Base-by-base conservation (phyloP, 1,139 yeast species). In the Sugiyamaella paludigena region DNA sequence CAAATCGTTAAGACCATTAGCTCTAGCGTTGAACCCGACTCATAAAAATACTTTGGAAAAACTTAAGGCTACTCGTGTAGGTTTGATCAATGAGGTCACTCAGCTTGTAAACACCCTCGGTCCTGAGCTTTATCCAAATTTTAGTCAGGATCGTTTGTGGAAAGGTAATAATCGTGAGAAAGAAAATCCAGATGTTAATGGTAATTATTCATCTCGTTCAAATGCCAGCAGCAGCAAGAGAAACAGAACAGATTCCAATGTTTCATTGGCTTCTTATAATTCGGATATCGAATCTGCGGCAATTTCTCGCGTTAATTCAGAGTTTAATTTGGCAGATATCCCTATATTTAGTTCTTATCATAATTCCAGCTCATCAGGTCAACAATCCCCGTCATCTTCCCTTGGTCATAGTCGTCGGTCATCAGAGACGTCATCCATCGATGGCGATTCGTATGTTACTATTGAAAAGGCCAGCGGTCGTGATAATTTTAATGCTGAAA, bases 1-100 rank as follows among this genome's bases (percentile, higher is more conserved):
- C 67, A 88, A 89, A 64, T 83, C 95, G 5, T 71, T 91, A 53
- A 76, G 89, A 55, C 97, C 98, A 0, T 71, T 91, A 44, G 84
- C 88, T 63, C 70, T 89, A 38, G 84, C 95, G 1, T 69, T 91
- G 36, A 64, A 65, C 31, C 76, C 76, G 1, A 51, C 56, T 32
- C 64, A 66, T 43, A 79, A 81, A 12, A 75, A 70, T 63, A 76
- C 75, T 60, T 74, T 88, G 38, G 73, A 75, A 34, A 72, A 78
- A 44, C 72, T 88, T 57, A 80, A 84, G 57, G 60, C 69, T 27
- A 74, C 76, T 16, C 72, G 96, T 47, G 68, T 71, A 36, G 73
- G 71, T 42, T 72, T 88, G 48, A 77, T 84, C 1, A 68, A 65
- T 36, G 77, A 80, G 53, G 85, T 88, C 39, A 80, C 87, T 11